Evolutionary conservation across 371 early-diverging fungal genomes (phyloP).

Genomic region (Gilbertella persicaria): DNA sequence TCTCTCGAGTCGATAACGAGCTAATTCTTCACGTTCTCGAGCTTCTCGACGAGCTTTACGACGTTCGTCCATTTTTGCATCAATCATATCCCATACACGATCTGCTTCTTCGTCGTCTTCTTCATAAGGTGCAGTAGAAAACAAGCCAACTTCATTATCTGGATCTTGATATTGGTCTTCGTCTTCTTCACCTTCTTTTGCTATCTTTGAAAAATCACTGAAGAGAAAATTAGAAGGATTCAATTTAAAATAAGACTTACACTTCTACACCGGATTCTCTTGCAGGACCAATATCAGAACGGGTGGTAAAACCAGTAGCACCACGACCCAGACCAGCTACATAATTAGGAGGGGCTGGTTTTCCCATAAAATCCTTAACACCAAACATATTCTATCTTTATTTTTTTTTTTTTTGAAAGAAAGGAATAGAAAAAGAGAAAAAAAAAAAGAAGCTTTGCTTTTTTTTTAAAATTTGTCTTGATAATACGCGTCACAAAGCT

Average conservation of each 20-base stretch:
- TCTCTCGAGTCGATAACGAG: slow-evolving; percentile 56
- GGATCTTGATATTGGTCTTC: slow-evolving; percentile 87
- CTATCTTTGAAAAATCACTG: slow-evolving; percentile 44
- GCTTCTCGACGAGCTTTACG: slow-evolving; percentile 75
- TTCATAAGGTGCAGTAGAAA: slow-evolving; percentile 86
- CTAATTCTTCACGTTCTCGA: slow-evolving; percentile 60
- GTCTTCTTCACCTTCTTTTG: slow-evolving; percentile 65
- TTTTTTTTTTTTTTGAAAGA: neutral
- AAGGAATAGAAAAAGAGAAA: neutral
- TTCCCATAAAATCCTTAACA: slow-evolving; percentile 84
- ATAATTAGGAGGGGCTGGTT: slow-evolving; percentile 88
- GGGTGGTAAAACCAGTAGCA: slow-evolving; percentile 97
- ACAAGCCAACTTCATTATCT: slow-evolving; percentile 93
- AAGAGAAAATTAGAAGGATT: neutral
- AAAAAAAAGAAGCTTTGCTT: too few species aligned
- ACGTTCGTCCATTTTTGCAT: slow-evolving; percentile 88
- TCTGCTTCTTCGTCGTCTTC: slow-evolving; percentile 98
- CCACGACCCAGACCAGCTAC: slow-evolving; percentile 97
- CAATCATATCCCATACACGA: slow-evolving; percentile 88
- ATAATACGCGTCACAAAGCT: too few species aligned
- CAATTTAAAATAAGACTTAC: slow-evolving; percentile 22
- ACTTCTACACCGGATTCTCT: slow-evolving; percentile 70
- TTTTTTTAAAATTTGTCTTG: too few species aligned
- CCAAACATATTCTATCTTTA: slow-evolving; percentile 72
- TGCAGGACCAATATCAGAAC: slow-evolving; percentile 97